phyloP scores from a whole-genome alignment of 768 basidiomycete species.

The Mycena maculata region DNA sequence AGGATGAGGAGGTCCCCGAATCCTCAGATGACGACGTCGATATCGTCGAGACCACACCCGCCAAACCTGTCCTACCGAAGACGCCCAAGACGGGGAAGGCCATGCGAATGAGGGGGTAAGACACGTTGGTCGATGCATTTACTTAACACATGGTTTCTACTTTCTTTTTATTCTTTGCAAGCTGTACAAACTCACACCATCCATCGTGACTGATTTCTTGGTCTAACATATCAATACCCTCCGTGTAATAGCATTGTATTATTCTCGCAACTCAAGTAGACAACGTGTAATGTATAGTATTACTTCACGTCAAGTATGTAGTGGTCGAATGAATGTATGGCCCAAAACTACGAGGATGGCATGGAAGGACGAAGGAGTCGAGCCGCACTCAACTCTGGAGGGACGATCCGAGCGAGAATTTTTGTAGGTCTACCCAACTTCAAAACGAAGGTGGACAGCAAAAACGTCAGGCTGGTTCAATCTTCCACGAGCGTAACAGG shows the following conservation, averaged over 20 bases:
- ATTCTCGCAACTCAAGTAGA: slow-evolving; percentile 8
- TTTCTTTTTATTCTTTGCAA: slow-evolving; percentile 1
- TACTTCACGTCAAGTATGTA: background rate
- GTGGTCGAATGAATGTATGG: slow-evolving; percentile 56
- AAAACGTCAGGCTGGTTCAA: slow-evolving; percentile 50
- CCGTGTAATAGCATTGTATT: background rate
- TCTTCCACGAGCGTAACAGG: slow-evolving; percentile 85
- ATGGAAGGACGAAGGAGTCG: slow-evolving; percentile 41
- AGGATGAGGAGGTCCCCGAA: slow-evolving; percentile 44
- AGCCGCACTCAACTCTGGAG: slow-evolving; percentile 72
- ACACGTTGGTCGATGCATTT: slow-evolving; percentile 10
- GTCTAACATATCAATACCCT: background rate
- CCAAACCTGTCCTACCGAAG: background rate
- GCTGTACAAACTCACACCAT: slow-evolving; percentile 15
- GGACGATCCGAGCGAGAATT: slow-evolving; percentile 57
- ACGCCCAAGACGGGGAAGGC: slow-evolving; percentile 9
- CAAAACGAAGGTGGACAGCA: slow-evolving; percentile 71
- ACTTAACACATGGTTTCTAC: background rate
- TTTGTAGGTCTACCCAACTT: slow-evolving; percentile 57
- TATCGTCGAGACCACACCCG: slow-evolving; percentile 49
- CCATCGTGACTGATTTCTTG: slow-evolving; percentile 4
- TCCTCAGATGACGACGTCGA: slow-evolving; percentile 58
- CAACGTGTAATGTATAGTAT: background rate
- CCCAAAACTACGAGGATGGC: slow-evolving; percentile 74
- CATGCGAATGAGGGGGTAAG: slow-evolving; percentile 11